These are phyloP conservation scores for Hyaloperonospora brassicae DNA, from an alignment of 352 stramenopile species.

Conservation along the genomic window DNA sequence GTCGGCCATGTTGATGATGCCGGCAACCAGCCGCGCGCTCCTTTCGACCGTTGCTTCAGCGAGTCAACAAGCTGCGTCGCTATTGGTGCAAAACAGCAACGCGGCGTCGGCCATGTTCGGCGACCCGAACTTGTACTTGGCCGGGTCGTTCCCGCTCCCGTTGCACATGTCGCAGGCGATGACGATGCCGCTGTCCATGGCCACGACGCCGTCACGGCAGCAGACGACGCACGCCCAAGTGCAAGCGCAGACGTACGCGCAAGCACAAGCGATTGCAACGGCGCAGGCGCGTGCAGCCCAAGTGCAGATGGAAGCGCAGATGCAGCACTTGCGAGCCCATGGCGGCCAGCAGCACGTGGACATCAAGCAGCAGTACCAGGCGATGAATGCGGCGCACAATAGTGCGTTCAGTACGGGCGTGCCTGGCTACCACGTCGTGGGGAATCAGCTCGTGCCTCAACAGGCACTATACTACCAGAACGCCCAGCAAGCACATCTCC, in stretches of 20 bases:
- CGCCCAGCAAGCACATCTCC: conserved; percentile 31
- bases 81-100: conserved; percentile 50
- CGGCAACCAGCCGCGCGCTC: conserved; percentile 19
- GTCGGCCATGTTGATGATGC: conserved; percentile 26
- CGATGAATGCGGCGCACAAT: conserved; percentile 32
- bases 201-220: conserved; percentile 26
- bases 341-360: conserved; percentile 33
- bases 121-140: conserved; percentile 60
- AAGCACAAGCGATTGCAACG: conserved; percentile 30
- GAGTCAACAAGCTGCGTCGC: conserved; percentile 43
- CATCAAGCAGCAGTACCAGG: conserved; percentile 60
- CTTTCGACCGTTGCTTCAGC: conserved; percentile 26
- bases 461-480: conserved; percentile 56
- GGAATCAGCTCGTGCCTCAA: conserved; percentile 51
- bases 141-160: conserved; percentile 43
- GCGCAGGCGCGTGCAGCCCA: conserved; percentile 38
- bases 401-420: conserved; percentile 42
- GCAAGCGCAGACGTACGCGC: conserved; percentile 28
- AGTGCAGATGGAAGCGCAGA: conserved; percentile 42
- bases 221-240: conserved; percentile 36
- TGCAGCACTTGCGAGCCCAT: conserved; percentile 30
- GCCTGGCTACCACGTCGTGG: conserved; percentile 54
- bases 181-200: conserved; percentile 46
- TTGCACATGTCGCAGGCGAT: conserved; percentile 47
- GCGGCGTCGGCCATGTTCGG: conserved; percentile 47